Conservation (phyloP, 306 rosid species). For the Macrotyloma uniflorum region DNA sequence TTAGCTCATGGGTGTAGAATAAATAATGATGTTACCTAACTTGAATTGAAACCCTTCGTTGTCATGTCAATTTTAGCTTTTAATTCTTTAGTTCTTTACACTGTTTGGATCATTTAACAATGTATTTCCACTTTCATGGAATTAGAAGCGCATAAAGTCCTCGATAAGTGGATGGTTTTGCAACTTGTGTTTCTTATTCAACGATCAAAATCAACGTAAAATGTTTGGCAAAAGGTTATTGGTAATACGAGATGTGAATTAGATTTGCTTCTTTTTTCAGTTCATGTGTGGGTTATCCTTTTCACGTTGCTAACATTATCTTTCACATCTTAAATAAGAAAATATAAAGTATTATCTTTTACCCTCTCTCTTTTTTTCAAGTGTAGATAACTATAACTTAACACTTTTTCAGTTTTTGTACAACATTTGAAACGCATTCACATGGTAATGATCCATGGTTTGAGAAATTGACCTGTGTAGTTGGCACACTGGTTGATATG, state of each 20-base stretch:
- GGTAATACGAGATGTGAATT: neutral
- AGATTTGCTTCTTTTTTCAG: neutral
- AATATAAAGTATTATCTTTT: too few species aligned
- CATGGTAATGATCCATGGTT: neutral
- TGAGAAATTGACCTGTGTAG: neutral
- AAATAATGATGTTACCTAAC: neutral
- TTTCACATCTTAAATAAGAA: neutral
- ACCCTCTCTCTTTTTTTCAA: neutral
- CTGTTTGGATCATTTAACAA: neutral
- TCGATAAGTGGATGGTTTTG: neutral
- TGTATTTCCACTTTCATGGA: slow-evolving; percentile 13
- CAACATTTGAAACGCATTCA: neutral
- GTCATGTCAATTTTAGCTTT: neutral
- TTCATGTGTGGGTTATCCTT: neutral
- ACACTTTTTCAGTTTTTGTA: neutral
- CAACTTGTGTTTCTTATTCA: slow-evolving; percentile 1
- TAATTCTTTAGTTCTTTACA: neutral
- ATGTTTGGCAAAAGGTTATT: slow-evolving; percentile 19
- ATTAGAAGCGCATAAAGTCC: neutral
- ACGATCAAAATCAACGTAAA: neutral
- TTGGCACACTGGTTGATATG: too few species aligned
- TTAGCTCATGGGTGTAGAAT: neutral
- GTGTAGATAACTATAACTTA: too few species aligned
- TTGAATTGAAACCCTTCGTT: neutral
- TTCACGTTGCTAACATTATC: neutral